A percentile compares a stretch with the other conserved stretches of the same genome.
phyloP scores from a whole-genome alignment of 2,329 filamentous ascomycete species.

The Colletotrichum echinochloae region DNA sequence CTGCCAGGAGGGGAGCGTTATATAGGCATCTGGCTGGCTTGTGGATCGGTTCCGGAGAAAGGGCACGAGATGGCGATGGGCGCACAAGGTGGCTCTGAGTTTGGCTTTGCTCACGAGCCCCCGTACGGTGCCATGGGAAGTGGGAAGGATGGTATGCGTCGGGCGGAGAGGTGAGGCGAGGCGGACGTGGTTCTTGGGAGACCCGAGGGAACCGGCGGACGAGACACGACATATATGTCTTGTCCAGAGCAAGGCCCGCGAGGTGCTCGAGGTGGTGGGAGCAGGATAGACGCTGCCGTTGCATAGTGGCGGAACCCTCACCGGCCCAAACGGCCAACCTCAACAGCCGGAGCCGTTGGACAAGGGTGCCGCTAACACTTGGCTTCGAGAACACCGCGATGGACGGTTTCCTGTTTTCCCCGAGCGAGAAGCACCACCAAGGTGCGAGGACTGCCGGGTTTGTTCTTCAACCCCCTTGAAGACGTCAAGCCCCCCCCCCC shows the following conservation, averaged over 20 bases:
- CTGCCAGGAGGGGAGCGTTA: not conserved
- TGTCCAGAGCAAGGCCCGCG: no score
- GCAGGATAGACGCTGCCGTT: not conserved
- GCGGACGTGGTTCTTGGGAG: no score
- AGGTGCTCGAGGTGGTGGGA: not conserved
- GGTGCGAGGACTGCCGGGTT: no score
- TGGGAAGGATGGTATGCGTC: not conserved
- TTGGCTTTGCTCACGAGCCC: not conserved
- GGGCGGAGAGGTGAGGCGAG: not conserved
- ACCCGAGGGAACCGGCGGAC: not conserved
- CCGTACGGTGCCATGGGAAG: not conserved
- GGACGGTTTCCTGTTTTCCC: no score
- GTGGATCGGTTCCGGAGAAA: not conserved
- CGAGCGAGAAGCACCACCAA: no score
- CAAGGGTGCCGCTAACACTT: no score
- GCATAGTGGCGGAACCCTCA: not conserved
- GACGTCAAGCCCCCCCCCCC: no score
- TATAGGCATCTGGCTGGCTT: not conserved
- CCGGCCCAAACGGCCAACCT: not conserved
- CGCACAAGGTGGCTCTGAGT: not conserved
- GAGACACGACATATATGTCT: not conserved
- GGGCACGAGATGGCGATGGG: not conserved
- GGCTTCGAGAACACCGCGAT: not conserved
- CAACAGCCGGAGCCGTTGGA: not conserved
- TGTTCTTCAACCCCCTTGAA: no score